Evolutionary conservation across 352 stramenopile species (phyloP).

Genomic region (Phytopythium vexans): DNA sequence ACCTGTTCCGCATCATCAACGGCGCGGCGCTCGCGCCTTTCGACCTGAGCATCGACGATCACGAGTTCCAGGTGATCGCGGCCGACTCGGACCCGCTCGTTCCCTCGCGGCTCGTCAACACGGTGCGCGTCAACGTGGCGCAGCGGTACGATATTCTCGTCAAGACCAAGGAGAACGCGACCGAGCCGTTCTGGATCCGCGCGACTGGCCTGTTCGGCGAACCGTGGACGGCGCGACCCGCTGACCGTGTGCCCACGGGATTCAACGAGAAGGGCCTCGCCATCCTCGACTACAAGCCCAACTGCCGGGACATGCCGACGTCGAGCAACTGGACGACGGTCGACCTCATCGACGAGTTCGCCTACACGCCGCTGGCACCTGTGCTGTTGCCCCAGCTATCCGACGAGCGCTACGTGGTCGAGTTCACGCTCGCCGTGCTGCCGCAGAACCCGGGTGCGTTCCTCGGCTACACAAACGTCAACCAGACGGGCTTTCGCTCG

Average conservation of each 20-base stretch:
- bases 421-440: conserved; percentile 23
- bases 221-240: conserved; percentile 23
- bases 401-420: conserved; percentile 26
- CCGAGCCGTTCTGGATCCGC: conserved; percentile 31
- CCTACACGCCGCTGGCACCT: conserved; percentile 17
- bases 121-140: conserved; percentile 27
- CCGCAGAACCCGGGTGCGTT: conserved; percentile 13
- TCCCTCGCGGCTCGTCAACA: conserved; percentile 27
- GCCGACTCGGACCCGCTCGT: conserved; percentile 29
- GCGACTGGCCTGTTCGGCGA: conserved; percentile 17
- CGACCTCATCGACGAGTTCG: conserved; percentile 30
- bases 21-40: conserved; percentile 36
- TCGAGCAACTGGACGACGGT: conserved; percentile 19
- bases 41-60: conserved; percentile 38
- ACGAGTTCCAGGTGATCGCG: conserved; percentile 37
- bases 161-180: conserved; percentile 16
- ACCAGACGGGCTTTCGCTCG: conserved; percentile 21
- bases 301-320: conserved; percentile 17
- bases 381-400: conserved; percentile 13
- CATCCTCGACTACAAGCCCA: conserved; percentile 29
- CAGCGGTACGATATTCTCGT: conserved; percentile 40
- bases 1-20: conserved; percentile 42
- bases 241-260: conserved; percentile 22
- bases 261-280: conserved; percentile 35
- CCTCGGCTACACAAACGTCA: conserved; percentile 25